Conservation (phyloP, 345 rosid species). For the Ceriops zippeliana region DNA sequence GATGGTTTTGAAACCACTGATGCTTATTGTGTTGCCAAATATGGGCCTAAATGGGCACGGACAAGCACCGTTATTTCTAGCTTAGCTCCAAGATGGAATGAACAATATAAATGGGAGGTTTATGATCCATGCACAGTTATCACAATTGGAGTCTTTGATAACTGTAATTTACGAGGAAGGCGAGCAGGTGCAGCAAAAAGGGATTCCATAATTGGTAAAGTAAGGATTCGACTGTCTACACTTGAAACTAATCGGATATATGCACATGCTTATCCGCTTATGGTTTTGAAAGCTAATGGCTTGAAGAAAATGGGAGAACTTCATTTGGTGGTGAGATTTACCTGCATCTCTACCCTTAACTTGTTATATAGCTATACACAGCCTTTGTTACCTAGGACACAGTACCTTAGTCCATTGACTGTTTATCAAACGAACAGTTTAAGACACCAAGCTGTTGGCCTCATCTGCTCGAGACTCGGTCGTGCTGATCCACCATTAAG, state of each 20-base stretch:
- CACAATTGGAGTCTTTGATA: background rate
- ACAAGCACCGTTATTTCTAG: background rate
- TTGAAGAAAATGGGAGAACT: constrained; percentile 1
- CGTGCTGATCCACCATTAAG: background rate
- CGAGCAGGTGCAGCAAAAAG: background rate
- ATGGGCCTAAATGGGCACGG: background rate
- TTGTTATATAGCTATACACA: background rate
- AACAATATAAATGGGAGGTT: background rate
- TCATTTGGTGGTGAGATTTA: background rate
- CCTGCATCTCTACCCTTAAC: background rate
- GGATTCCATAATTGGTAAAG: background rate
- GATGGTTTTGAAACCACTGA: background rate
- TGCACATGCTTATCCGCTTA: background rate
- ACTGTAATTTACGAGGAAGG: background rate
- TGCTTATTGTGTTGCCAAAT: background rate
- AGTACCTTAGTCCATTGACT: background rate
- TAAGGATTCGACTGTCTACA: background rate
- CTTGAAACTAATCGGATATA: background rate
- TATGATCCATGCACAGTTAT: background rate
- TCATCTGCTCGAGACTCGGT: background rate
- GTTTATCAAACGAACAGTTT: background rate
- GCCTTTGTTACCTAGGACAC: background rate
- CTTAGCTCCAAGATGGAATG: background rate
- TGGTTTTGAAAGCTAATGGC: background rate
- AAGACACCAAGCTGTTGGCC: background rate